phyloP scores from a whole-genome alignment of 2,329 filamentous ascomycete genomes.

The Botrytis deweyae region DNA sequence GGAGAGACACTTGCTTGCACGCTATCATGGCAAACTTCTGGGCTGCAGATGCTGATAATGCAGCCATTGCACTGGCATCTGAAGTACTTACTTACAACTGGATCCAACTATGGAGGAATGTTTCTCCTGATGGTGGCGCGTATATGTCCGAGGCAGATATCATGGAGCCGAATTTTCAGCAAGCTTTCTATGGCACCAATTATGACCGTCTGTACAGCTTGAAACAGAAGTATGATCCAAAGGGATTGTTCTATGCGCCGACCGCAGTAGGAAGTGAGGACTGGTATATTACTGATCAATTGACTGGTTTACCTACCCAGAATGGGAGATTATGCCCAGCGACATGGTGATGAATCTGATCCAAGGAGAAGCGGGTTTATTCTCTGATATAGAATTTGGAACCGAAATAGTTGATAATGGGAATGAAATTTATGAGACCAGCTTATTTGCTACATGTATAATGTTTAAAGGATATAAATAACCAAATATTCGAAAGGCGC shows the following conservation, averaged over 20 bases:
- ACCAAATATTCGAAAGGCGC: not conserved
- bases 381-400: not conserved
- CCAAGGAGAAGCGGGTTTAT: not conserved
- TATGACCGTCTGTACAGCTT: slow-evolving; percentile 26
- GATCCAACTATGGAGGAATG: slow-evolving; percentile 27
- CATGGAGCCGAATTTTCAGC: slow-evolving; percentile 26
- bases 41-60: too few relatives aligned
- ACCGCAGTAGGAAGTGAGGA: slow-evolving; percentile 28
- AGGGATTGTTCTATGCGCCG: slow-evolving; percentile 26
- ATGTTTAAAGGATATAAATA: not conserved
- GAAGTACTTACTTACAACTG: slow-evolving; percentile 25
- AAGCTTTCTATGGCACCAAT: slow-evolving; percentile 44
- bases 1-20: not conserved
- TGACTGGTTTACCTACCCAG: slow-evolving; percentile 2
- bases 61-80: not conserved
- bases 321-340: not conserved
- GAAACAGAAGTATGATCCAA: slow-evolving; percentile 27
- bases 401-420: not conserved
- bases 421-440: not conserved
- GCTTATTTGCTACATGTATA: not conserved
- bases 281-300: not conserved
- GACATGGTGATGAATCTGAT: not conserved
- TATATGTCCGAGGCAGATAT: slow-evolving; percentile 27
- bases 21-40: not conserved
- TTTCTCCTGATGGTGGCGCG: slow-evolving; percentile 22